Conservation (phyloP, 106 monocot genomes). For the Chionographis japonica region DNA sequence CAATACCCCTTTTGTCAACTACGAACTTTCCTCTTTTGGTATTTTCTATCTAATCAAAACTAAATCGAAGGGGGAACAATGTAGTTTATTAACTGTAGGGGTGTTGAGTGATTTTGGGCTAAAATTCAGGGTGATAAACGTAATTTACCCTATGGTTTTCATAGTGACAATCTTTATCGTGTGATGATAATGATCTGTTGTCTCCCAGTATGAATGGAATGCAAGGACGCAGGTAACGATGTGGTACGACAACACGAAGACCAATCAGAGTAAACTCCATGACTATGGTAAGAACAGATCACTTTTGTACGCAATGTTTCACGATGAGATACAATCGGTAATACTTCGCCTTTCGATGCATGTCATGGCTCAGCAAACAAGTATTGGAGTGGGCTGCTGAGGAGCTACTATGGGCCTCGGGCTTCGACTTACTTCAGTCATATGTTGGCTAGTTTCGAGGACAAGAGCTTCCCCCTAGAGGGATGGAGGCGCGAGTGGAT, state of each 20-base stretch:
- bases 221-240: conserved; percentile 97
- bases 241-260: conserved; percentile 88
- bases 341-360: not conserved
- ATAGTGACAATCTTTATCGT: not conserved
- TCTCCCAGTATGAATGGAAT: conserved; percentile 90
- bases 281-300: conserved; percentile 71
- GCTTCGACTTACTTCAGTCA: conserved; percentile 79
- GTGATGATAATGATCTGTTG: not conserved
- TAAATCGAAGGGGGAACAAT: too few species aligned
- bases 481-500: conserved; percentile 87
- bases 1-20: too few species aligned
- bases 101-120: too few species aligned
- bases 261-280: conserved; percentile 87
- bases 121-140: too few species aligned
- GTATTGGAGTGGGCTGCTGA: conserved; percentile 88
- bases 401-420: conserved; percentile 79
- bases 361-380: conserved; percentile 62
- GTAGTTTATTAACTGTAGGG: too few species aligned
- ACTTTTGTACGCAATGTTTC: not conserved
- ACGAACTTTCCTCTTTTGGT: too few species aligned
- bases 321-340: not conserved
- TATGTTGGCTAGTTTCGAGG: conserved; percentile 50
- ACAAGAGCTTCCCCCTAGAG: conserved; percentile 47
- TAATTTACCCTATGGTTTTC: not conserved
- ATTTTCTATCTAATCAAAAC: too few species aligned